Conservation (phyloP, 768 basidiomycete species). For the Podaxis mareebaensis region DNA sequence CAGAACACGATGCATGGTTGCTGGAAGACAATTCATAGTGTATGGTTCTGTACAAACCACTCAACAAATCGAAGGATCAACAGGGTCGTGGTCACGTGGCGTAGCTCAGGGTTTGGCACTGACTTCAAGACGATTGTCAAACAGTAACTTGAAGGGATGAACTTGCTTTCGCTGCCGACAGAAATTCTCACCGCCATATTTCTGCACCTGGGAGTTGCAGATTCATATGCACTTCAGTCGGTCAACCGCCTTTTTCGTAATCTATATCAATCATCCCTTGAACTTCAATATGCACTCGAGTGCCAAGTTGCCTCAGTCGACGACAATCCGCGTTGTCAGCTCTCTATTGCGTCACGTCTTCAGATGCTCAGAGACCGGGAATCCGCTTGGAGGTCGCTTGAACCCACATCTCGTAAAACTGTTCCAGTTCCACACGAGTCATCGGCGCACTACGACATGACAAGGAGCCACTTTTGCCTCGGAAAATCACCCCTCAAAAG, state of each 20-base stretch:
- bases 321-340: neutral
- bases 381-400: neutral
- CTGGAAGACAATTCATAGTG: neutral
- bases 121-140: too few species aligned
- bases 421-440: neutral
- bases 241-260: neutral
- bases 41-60: neutral
- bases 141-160: neutral
- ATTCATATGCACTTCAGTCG: neutral
- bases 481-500: neutral
- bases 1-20: slow-evolving; percentile 17
- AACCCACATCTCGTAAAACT: neutral
- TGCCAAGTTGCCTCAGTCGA: neutral
- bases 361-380: neutral
- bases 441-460: neutral
- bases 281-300: slow-evolving; percentile 3
- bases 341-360: neutral
- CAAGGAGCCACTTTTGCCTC: neutral
- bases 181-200: neutral
- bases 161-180: neutral
- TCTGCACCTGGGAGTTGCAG: neutral
- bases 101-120: too few species aligned
- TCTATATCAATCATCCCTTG: neutral
- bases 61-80: neutral
- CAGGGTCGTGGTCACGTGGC: neutral